phyloP scores from a whole-genome alignment of 352 stramenopile genomes.

The Pythium biforme region DNA sequence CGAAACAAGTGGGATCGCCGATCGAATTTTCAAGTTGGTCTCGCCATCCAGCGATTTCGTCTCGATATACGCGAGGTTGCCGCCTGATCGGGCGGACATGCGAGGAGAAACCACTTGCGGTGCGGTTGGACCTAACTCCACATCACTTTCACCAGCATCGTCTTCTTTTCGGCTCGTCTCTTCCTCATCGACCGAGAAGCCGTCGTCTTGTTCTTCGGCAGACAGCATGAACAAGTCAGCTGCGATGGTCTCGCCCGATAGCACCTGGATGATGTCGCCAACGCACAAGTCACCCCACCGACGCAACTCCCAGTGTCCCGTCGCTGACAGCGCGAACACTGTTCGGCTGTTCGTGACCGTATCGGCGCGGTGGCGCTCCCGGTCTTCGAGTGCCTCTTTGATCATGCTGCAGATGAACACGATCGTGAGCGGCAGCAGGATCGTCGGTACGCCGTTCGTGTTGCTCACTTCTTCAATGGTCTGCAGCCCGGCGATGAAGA shows the following conservation, averaged over 20 bases:
- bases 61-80: conserved; percentile 75
- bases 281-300: conserved; percentile 72
- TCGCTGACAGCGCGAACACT: conserved; percentile 45
- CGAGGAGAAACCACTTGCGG: conserved; percentile 10
- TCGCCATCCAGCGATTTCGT: conserved; percentile 85
- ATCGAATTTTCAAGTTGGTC: conserved; percentile 84
- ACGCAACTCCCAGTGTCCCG: conserved; percentile 45
- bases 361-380: conserved; percentile 75
- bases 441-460: conserved; percentile 80
- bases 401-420: conserved; percentile 82
- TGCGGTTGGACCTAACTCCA: neutral
- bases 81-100: conserved; percentile 10
- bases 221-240: conserved; percentile 74
- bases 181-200: conserved; percentile 25
- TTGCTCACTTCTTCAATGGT: conserved; percentile 84
- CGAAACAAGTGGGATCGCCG: conserved; percentile 56
- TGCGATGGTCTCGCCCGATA: conserved; percentile 59
- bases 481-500: conserved; percentile 85
- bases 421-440: conserved; percentile 66
- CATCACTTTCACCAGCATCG: neutral
- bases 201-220: conserved; percentile 46
- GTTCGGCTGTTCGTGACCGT: conserved; percentile 63
- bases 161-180: conserved; percentile 12
- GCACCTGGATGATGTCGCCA: conserved; percentile 81
- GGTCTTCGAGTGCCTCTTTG: conserved; percentile 82